A percentile compares a stretch with the other conserved stretches of the same genome.
Conservation (phyloP, 2,329 filamentous ascomycete species). For the Diaporthe citrichinensis region DNA sequence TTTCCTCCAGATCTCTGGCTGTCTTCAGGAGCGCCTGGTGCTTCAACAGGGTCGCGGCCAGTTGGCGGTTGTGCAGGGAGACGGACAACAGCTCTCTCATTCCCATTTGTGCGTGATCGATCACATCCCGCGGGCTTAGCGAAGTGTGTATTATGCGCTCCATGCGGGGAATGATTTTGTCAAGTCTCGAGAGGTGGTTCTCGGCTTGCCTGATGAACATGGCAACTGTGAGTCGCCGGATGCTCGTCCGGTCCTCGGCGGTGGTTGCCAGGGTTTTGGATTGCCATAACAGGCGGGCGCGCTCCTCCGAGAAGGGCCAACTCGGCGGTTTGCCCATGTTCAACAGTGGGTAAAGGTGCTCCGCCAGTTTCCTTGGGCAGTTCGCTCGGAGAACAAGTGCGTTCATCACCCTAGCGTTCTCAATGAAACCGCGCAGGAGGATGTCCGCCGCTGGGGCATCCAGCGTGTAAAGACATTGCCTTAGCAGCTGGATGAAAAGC, state of each 20-base stretch:
- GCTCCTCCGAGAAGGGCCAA: conserved; percentile 38
- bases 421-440: conserved; percentile 50
- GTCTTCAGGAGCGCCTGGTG: conserved; percentile 38
- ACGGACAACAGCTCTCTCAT: conserved; percentile 10
- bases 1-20: conserved; percentile 21
- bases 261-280: conserved; percentile 23
- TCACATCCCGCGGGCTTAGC: background rate
- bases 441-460: conserved; percentile 54
- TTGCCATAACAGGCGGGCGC: conserved; percentile 31
- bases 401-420: conserved; percentile 46
- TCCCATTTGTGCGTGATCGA: conserved; percentile 1
- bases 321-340: conserved; percentile 40
- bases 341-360: conserved; percentile 41
- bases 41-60: conserved; percentile 36
- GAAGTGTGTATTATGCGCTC: background rate
- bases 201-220: conserved; percentile 40
- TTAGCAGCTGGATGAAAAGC: conserved; percentile 56
- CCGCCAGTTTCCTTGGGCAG: conserved; percentile 38
- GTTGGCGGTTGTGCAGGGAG: background rate
- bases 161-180: conserved; percentile 5
- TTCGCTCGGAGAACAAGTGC: conserved; percentile 39
- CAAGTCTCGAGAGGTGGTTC: conserved; percentile 31
- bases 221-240: conserved; percentile 35
- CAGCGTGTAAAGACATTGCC: conserved; percentile 57
- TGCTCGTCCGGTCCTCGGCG: conserved; percentile 10